A percentile compares a stretch with the other conserved stretches of the same genome.
phyloP scores from a whole-genome alignment of 192 early-diverging fungal species.

The Coemansia sp. region DNA sequence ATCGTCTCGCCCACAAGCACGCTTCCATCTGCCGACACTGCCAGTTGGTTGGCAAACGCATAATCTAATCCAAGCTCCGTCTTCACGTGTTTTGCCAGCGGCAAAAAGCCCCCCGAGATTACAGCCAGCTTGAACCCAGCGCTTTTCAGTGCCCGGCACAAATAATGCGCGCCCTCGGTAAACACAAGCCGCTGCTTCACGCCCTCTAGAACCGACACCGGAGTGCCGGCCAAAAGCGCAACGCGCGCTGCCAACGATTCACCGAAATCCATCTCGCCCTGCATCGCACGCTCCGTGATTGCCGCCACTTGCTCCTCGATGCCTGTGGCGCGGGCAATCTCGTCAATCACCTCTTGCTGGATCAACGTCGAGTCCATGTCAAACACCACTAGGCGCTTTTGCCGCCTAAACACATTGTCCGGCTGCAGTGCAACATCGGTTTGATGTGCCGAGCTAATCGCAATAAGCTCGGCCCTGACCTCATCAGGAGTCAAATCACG shows the following conservation, averaged over 20 bases:
- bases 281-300: constrained; percentile 96
- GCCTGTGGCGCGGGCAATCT: constrained; percentile 89
- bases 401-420: constrained; percentile 80
- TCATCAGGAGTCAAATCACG: constrained; percentile 61
- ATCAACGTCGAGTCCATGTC: constrained; percentile 99
- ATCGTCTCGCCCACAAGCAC: constrained; percentile 83
- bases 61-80: constrained; percentile 89
- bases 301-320: constrained; percentile 87
- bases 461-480: constrained; percentile 71
- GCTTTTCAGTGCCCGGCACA: constrained; percentile 86
- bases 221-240: constrained; percentile 81
- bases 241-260: constrained; percentile 89
- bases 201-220: constrained; percentile 73
- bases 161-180: constrained; percentile 85
- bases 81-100: constrained; percentile 90
- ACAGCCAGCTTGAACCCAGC: constrained; percentile 96
- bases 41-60: constrained; percentile 95
- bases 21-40: constrained; percentile 81
- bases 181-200: constrained; percentile 78
- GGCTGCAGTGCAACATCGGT: constrained; percentile 86
- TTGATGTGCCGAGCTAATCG: constrained; percentile 66
- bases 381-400: constrained; percentile 95
- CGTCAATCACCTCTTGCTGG: constrained; percentile 99
- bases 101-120: constrained; percentile 95
- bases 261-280: constrained; percentile 97